These are phyloP conservation scores for Babesia bovis DNA, from an alignment of 169 alveolate genomes.

Conservation along the genomic window DNA sequence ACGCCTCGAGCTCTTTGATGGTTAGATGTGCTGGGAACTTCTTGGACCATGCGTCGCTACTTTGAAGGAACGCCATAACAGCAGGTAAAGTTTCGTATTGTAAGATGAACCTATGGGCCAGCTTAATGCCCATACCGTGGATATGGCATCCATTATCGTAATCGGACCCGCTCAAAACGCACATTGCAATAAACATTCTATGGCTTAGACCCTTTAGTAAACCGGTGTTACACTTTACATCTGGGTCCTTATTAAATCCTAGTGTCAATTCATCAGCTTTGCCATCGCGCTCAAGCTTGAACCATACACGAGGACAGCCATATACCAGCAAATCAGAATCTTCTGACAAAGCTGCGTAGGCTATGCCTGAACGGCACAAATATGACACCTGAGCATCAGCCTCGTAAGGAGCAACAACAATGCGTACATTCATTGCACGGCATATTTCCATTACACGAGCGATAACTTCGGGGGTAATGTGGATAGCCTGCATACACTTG, in stretches of 20 bases:
- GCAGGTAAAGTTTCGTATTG: constrained; percentile 62
- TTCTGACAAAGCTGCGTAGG: constrained; percentile 87
- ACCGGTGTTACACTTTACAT: constrained; percentile 48
- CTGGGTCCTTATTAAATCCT: constrained; percentile 52
- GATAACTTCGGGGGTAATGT: constrained; percentile 75
- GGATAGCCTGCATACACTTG: constrained; percentile 77
- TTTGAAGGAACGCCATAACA: constrained; percentile 45
- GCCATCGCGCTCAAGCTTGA: constrained; percentile 78
- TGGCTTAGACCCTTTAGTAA: constrained; percentile 68
- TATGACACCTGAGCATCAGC: constrained; percentile 98
- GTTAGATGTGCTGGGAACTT: constrained; percentile 70
- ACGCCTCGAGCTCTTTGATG: constrained; percentile 51
- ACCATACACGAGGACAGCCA: constrained; percentile 89
- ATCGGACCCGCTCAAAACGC: constrained; percentile 79
- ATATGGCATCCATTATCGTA: constrained; percentile 79
- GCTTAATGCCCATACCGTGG: constrained; percentile 77
- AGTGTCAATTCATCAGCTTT: constrained; percentile 69
- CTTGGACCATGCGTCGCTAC: constrained; percentile 65
- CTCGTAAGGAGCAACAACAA: constrained; percentile 96
- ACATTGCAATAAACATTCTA: constrained; percentile 75
- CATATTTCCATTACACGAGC: constrained; percentile 66
- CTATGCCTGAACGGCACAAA: constrained; percentile 86
- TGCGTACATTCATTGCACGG: constrained; percentile 76
- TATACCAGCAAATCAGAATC: constrained; percentile 93
- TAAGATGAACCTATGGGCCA: constrained; percentile 67